Base-by-base conservation (phyloP, 2,329 filamentous ascomycete species). In the Cytospora mali region DNA sequence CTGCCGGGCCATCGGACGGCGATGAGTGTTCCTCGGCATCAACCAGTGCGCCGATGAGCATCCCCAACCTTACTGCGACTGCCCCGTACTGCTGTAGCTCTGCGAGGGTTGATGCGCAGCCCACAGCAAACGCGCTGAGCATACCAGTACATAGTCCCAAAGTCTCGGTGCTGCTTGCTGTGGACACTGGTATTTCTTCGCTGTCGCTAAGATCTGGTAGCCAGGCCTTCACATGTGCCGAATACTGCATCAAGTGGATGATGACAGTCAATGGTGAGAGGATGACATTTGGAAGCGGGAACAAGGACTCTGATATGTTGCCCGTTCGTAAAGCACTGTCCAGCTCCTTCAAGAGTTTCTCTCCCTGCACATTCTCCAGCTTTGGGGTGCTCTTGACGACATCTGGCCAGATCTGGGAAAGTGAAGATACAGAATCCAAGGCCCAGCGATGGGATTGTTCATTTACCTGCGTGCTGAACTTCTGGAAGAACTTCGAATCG, bases 21-120 rank as follows among this genome's bases (percentile, higher is more conserved):
- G 23, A 28, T 27, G 42, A 49, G 28, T 29, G 65, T n/a, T 78
- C 74, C 16, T 73, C 62, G 5, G 70, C 71, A 64, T 77, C 78
- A 0, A 78, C 75, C 6, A 77, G 29, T 0, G 69, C 72, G 0
- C 75, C 78, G 29, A 77, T 70, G 2, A 77, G 66, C 69, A 77
- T 70, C 0, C 69, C 77, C 3, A 81, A 60, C 0, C 77, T 71
- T 4, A 80, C 52, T 0, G 77, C 77, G 0, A 68, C 71, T 3
- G 75, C 71, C 0, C 74, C 77, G 62, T 77, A 72, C 7, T 68
- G 60, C 29, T 71, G 55, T 21, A 80, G 67, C 1, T 77, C 69
- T 13, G 39, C 29, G 6, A 42, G 28, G 29, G 29, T 21, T 35
- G 39, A 33, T 39, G 59, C 14, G 11, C 59, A 51, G 11, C 16